Evolutionary conservation across 2,329 filamentous ascomycete species (phyloP).

Genomic region (Colletotrichum plurivorum): DNA sequence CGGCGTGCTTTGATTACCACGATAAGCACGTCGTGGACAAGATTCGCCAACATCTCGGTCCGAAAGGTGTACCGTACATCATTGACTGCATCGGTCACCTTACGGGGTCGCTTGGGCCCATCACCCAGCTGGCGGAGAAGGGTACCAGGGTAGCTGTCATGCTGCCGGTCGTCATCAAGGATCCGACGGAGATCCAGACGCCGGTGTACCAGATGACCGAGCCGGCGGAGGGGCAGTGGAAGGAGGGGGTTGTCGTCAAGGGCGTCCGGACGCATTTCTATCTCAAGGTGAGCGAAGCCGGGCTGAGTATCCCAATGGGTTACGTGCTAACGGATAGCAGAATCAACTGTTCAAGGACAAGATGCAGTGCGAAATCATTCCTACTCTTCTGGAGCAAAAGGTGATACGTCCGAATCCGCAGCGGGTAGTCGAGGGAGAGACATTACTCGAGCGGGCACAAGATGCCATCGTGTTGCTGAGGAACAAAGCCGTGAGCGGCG

Average conservation of each 20-base stretch:
- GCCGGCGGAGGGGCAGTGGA: slow-evolving; percentile 59
- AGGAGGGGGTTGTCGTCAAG: slow-evolving; percentile 63
- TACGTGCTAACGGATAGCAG: slow-evolving; percentile 47
- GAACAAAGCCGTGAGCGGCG: slow-evolving; percentile 55
- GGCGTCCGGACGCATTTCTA: slow-evolving; percentile 72
- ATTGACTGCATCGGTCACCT: slow-evolving; percentile 70
- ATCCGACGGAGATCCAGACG: slow-evolving; percentile 61
- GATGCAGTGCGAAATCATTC: slow-evolving; percentile 69
- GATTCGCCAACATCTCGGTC: slow-evolving; percentile 47
- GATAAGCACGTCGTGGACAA: slow-evolving; percentile 52
- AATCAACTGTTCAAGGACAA: slow-evolving; percentile 69
- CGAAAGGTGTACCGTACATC: slow-evolving; percentile 56
- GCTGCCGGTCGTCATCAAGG: slow-evolving; percentile 70
- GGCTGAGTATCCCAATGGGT: background rate
- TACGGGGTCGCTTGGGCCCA: slow-evolving; percentile 59
- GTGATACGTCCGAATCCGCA: slow-evolving; percentile 58
- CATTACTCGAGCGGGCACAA: slow-evolving; percentile 54
- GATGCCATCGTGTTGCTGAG: slow-evolving; percentile 54
- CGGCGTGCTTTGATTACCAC: slow-evolving; percentile 63
- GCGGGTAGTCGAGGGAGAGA: slow-evolving; percentile 57
- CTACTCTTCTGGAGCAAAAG: slow-evolving; percentile 57
- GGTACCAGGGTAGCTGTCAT: slow-evolving; percentile 70
- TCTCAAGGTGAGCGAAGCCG: slow-evolving; percentile 54
- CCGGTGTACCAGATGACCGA: slow-evolving; percentile 71
- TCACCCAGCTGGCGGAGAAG: slow-evolving; percentile 63